Conservation (phyloP, 2,329 filamentous ascomycete genomes). For the Rhexocercosporidium sp. region DNA sequence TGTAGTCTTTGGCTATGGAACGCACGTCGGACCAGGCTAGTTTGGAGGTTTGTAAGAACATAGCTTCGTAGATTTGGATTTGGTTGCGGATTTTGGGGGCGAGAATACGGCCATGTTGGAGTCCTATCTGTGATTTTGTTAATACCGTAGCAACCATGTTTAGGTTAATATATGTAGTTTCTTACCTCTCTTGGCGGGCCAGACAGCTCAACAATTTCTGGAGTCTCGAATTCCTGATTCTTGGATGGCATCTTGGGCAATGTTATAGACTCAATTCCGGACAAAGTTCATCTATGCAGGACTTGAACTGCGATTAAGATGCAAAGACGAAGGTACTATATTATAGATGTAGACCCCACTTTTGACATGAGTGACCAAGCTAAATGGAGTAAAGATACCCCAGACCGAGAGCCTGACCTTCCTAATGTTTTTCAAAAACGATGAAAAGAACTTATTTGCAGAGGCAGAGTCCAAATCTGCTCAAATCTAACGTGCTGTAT, state of each 20-base stretch:
- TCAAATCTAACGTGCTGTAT: no score
- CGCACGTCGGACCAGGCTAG: slow-evolving; percentile 40
- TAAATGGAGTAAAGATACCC: background rate
- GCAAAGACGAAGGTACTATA: background rate
- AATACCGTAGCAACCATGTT: background rate
- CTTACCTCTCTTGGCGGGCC: slow-evolving; percentile 14
- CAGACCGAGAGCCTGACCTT: background rate
- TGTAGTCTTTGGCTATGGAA: slow-evolving; percentile 20
- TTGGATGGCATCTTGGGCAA: slow-evolving; percentile 12
- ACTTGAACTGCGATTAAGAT: background rate
- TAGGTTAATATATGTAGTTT: no score
- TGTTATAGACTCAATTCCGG: background rate
- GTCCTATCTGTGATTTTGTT: slow-evolving; percentile 12
- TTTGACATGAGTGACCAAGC: background rate
- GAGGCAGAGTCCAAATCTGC: no score
- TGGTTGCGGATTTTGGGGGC: slow-evolving; percentile 41
- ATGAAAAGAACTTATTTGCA: background rate
- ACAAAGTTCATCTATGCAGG: no score
- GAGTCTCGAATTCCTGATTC: background rate
- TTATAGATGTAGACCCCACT: background rate
- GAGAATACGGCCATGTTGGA: slow-evolving; percentile 15
- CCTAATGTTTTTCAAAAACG: background rate
- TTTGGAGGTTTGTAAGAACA: slow-evolving; percentile 42
- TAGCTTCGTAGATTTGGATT: slow-evolving; percentile 42
- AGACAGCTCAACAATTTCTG: slow-evolving; percentile 13